Evolutionary conservation across 2,329 filamentous ascomycete genomes (phyloP), one percentile per base, ranked within the genome.

Genomic region (Dactylonectria estremocensis): DNA sequence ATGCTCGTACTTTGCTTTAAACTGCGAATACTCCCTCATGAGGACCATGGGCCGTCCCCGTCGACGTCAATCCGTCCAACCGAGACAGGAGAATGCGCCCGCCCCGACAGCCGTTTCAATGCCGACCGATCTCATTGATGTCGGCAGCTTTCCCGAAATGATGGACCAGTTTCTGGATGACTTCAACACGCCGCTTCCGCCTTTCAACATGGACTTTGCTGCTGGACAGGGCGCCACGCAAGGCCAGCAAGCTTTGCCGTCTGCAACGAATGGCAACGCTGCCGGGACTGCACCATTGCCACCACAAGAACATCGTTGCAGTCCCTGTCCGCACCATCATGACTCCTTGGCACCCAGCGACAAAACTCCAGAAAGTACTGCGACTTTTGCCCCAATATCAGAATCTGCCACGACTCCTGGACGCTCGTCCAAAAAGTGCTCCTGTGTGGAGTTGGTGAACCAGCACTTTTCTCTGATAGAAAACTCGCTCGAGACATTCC

Each of bases 1-100:
- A 68, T 70, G 68, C 43, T 70, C 68, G 28, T 68, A 70, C 59
- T 70, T 70, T 68, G 68, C 57, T 2, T 53, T 70, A 35, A 53
- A 46, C 5, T 70, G 68, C 31, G 68, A 70, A 8, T 70, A 70
- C 22, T 70, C 68, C 20, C 68, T 64, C 5, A 70, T 49, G 24
- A 70, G 68, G 22, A 54, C 68, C 2, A 70, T 70, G 35, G 68
- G 68, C 40, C 40, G 40, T 5, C 40, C 40, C 5, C 40, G 40
- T n/a, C 14, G 40, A 43, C 40, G 40, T 7, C 40, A 43, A 43
- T 43, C 40, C 6, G 16, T n/a, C 14, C 40, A 43, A 14, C 40
- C 40, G 16, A 8, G 40, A 43, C 40, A n/a, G 40, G 14, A n/a
- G 3, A 43, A n/a, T 43, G 14, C 40, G 14, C 14, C 40, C 16